A percentile compares a stretch with the other conserved stretches of the same genome.
Evolutionary conservation across 2,329 filamentous ascomycete genomes (phyloP).

Genomic region (Stachybotrys chartarum): DNA sequence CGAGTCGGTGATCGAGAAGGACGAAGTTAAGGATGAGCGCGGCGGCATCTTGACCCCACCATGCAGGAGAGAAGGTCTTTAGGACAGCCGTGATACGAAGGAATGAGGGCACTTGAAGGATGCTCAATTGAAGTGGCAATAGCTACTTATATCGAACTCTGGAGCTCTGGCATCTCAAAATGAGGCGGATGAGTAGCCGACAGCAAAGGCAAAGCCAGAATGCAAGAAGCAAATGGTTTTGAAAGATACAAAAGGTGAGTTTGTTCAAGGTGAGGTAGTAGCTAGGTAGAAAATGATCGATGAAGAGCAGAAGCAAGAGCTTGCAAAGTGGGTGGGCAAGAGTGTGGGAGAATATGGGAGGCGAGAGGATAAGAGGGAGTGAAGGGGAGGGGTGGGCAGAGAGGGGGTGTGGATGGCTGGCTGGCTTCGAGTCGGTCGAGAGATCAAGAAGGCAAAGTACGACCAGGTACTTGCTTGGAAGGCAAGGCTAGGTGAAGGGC

Average conservation of each 20-base stretch:
- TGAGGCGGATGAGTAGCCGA: neutral
- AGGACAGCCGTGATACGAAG: conserved; percentile 10
- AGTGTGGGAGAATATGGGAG: conserved; percentile 1
- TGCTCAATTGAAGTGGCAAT: conserved; percentile 22
- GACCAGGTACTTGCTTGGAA: neutral
- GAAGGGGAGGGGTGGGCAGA: neutral
- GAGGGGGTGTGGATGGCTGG: neutral
- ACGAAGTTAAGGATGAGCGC: conserved; percentile 77
- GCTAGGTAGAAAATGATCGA: neutral
- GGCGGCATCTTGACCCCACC: conserved; percentile 76
- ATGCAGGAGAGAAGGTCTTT: conserved; percentile 28
- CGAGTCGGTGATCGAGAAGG: conserved; percentile 85
- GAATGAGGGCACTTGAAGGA: conserved; percentile 5
- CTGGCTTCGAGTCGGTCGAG: neutral
- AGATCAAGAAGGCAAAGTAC: neutral
- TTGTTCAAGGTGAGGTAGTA: neutral
- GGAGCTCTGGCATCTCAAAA: neutral
- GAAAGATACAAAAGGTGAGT: neutral
- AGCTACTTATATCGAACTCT: conserved; percentile 2
- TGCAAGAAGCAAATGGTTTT: neutral
- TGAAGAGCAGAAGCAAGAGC: neutral
- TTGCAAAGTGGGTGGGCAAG: neutral
- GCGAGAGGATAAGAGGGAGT: neutral
- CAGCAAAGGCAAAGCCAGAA: neutral
- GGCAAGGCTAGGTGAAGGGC: neutral